A percentile compares a stretch with the other conserved stretches of the same genome.
phyloP scores from a whole-genome alignment of 2,329 filamentous ascomycete genomes.

The Trichoderma sp. region DNA sequence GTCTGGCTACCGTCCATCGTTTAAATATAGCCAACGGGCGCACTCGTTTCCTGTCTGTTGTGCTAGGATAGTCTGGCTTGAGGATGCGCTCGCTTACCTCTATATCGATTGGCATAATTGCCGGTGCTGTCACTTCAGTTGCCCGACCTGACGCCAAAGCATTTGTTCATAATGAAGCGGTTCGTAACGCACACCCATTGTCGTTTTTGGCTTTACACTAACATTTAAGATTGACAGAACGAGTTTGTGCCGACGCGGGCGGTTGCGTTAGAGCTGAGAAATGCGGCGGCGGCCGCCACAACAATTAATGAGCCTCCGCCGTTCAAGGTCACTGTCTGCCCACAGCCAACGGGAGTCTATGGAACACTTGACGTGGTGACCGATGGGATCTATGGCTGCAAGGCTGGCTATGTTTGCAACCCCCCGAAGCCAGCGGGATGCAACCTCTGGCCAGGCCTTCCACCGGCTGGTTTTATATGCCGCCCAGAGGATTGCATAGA shows the following conservation, averaged over 20 bases:
- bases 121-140: not conserved
- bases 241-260: not conserved
- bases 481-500: conserved; percentile 46
- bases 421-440: conserved; percentile 53
- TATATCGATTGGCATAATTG: conserved; percentile 17
- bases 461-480: conserved; percentile 51
- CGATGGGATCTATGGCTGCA: conserved; percentile 55
- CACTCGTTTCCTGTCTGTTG: conserved; percentile 4
- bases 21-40: conserved; percentile 8
- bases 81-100: conserved; percentile 21
- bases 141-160: not conserved
- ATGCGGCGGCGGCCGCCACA: not conserved
- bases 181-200: not conserved
- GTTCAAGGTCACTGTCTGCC: conserved; percentile 45
- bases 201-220: not conserved
- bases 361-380: conserved; percentile 39
- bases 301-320: conserved; percentile 33
- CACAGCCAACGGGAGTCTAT: conserved; percentile 45
- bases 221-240: not conserved
- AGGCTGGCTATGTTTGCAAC: conserved; percentile 55
- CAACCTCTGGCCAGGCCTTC: conserved; percentile 53
- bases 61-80: not conserved
- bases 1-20: conserved; percentile 7
- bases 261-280: not conserved
- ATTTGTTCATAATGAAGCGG: not conserved